Base-by-base conservation (phyloP, 2,329 filamentous ascomycete genomes). In the Alternaria gansuensis region DNA sequence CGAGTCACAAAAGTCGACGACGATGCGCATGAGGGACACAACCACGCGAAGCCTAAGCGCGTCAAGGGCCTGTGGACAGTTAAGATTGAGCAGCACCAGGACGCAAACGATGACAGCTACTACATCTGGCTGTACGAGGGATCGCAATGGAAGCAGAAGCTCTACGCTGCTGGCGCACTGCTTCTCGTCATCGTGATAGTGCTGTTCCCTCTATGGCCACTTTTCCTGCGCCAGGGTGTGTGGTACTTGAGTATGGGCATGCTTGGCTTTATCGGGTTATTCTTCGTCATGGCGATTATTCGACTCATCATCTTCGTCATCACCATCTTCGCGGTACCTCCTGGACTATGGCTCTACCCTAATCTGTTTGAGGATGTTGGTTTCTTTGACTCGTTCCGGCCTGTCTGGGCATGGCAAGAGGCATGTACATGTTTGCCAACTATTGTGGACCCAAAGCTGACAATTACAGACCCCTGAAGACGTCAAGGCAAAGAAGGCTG, bases 301-400 rank as follows among this genome's bases (percentile, higher is more conserved):
- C 89, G 95, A 60, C 85, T 98, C 56, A 96, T 99, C 61, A 83
- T 99, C 28, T 99, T 99, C 82, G 90, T 92, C 75, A 80, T 96
- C 76, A 98, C 95, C 23, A 93, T 96, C 79, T 96, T 98, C 74
- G 84, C 85, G 14, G 84, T 87, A 0, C 82, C 93, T 3, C 95
- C 95, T 3, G 95, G 95, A 71, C 84, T 99, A n/a, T 99, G 95
- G 95, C 84, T 99, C 43, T 99, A 94, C 81, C 95, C 95, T 48
- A 99, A 99, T 75, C 82, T 99, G 21, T 99, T 97, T 82, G 95
- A 99, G 78, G 95, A 99, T 75, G 95, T 99, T 28, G 96, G 94
- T 7, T 98, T 99, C 81, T 90, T 99, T 79, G 95, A 99, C 77
- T 96, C 91, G 73, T 99, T 99, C 85, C 90, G 90, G 74, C 95